Base-by-base conservation (phyloP, 495 filamentous ascomycete species). In the Hypoxylon lenormandii region DNA sequence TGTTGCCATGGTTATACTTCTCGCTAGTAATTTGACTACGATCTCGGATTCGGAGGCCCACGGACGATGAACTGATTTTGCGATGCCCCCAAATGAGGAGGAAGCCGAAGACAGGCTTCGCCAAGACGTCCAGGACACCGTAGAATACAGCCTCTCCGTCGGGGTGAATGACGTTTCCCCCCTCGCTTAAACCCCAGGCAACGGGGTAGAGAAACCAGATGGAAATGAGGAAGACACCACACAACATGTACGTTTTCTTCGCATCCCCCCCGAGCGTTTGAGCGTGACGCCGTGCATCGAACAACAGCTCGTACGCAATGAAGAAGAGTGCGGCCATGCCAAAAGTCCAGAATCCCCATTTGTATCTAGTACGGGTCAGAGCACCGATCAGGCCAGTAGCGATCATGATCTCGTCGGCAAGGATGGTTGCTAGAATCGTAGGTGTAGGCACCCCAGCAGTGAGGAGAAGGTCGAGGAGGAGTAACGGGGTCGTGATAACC, bases 71-170 rank as follows among this genome's bases (percentile, higher is more conserved):
- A 40, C 86, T 83, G 54, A 86, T 85, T 53, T 80, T 80, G 38
- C 83, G 80, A 66, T 86, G 86, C 19, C 84, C 85, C 78, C 78
- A 82, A 50, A 84, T 72, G 52, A 87, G 74, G 0, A 78, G 33
- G 23, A 83, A 45, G 3, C 81, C 80, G 50, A 90, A 84, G 0
- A 87, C 72, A 1, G 86, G 88, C 56, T 89, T 85, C 5, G 87
- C 75, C 12, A 90, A 56, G 5, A 91, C 66, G 66, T 92, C 88
- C 12, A 92, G 75, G 16, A 89, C 78, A 28, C 88, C 88, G 66
- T 91, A 92, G 76, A 92, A 92, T 58, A 91, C 76, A n/a, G 84
- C 81, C 64, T 87, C 87, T 2, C 82, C 84, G 59, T 89, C 88
- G 0, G 88, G 84, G 1, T 84, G 72, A 58, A 91, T 89, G 57